Evolutionary conservation across 2,329 filamentous ascomycete genomes (phyloP).

Genomic region (Trichoderma atroviride): DNA sequence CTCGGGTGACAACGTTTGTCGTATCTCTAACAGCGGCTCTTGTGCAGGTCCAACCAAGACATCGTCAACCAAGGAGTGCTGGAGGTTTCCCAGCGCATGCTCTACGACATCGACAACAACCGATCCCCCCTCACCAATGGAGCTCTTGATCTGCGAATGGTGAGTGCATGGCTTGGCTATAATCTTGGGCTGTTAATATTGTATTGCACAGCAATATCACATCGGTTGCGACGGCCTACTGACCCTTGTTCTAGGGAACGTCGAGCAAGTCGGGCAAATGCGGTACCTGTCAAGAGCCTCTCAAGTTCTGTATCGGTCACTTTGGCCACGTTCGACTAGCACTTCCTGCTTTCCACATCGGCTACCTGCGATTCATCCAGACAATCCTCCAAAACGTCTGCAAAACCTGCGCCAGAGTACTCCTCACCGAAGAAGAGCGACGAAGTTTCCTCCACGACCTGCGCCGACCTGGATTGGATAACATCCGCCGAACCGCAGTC

Average conservation of each 20-base stretch:
- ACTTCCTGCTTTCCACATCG: conserved; percentile 91
- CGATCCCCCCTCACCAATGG: conserved; percentile 79
- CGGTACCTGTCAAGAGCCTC: conserved; percentile 77
- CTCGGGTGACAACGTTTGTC: too few relatives aligned
- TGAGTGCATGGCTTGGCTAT: conserved; percentile 34
- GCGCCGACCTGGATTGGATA: conserved; percentile 76
- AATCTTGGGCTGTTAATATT: background rate
- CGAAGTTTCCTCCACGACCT: conserved; percentile 78
- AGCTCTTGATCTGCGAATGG: conserved; percentile 81
- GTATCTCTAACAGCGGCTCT: background rate
- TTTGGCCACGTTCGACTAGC: conserved; percentile 92
- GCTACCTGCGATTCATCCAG: conserved; percentile 92
- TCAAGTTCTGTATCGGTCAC: conserved; percentile 89
- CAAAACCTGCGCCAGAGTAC: conserved; percentile 83
- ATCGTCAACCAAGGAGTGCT: conserved; percentile 94
- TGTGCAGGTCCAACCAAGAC: conserved; percentile 77
- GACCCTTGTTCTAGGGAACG: conserved; percentile 60
- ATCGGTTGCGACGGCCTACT: background rate
- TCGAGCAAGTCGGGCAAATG: conserved; percentile 82
- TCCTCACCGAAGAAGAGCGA: conserved; percentile 80
- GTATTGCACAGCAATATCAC: too few relatives aligned
- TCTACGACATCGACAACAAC: conserved; percentile 86
- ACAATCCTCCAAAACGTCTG: conserved; percentile 93
- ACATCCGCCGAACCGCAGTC: conserved; percentile 78
- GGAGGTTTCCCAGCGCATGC: conserved; percentile 88